Evolutionary conservation across 345 rosid species (phyloP).

Genomic region (Boechera retrofracta): DNA sequence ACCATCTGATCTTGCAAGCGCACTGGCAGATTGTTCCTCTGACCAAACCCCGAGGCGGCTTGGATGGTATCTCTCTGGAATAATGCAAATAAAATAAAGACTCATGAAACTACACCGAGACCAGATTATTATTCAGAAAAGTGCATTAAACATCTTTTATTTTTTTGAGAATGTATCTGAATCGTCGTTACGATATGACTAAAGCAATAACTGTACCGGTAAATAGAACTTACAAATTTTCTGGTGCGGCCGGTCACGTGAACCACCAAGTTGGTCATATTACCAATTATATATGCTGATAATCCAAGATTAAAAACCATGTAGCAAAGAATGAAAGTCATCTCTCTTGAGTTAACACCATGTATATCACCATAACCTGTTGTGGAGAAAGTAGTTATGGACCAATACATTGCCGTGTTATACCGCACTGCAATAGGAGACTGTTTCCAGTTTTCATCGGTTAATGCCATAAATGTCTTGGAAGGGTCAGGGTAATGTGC

Average conservation of each 20-base stretch:
- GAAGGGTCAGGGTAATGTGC: conserved; percentile 51
- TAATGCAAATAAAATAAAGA: conserved; percentile 6
- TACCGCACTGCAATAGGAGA: conserved; percentile 51
- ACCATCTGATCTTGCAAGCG: conserved; percentile 93
- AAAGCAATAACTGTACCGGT: not conserved
- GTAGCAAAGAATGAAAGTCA: conserved; percentile 62
- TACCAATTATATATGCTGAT: conserved; percentile 77
- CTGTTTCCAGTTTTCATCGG: conserved; percentile 49
- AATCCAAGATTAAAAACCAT: conserved; percentile 81
- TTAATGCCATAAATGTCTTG: conserved; percentile 64
- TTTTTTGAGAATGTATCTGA: not conserved
- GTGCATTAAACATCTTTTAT: not conserved
- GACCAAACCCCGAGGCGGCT: conserved; percentile 79
- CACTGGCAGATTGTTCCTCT: conserved; percentile 73
- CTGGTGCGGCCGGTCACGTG: conserved; percentile 83
- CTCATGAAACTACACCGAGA: not conserved
- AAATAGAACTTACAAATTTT: conserved; percentile 68
- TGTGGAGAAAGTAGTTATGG: conserved; percentile 78
- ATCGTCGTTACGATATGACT: not conserved
- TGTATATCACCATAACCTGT: conserved; percentile 93
- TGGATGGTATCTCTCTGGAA: conserved; percentile 84
- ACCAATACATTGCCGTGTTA: conserved; percentile 78
- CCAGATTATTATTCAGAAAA: not conserved
- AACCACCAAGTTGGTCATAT: conserved; percentile 88
- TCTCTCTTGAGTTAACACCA: conserved; percentile 66